Evolutionary conservation across 306 rosid genomes (phyloP).

Genomic region (Cucumis sativus): DNA sequence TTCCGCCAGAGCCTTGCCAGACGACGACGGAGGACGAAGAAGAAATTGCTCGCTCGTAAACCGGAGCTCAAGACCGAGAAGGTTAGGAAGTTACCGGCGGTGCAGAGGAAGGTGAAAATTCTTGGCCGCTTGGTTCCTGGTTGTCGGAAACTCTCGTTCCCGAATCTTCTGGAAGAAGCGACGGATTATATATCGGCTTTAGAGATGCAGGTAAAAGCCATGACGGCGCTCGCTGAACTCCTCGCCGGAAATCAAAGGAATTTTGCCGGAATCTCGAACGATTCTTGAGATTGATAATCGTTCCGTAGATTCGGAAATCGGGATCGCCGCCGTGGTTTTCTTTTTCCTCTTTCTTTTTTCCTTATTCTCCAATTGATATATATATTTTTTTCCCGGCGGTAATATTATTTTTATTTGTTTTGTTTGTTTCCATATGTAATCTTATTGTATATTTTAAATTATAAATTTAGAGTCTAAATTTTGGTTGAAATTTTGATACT

Average conservation of each 20-base stretch:
- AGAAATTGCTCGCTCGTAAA: slow-evolving; percentile 13
- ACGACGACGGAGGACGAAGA: slow-evolving; percentile 31
- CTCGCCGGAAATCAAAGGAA: slow-evolving; percentile 14
- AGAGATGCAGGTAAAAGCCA: slow-evolving; percentile 88
- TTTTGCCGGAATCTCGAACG: not conserved
- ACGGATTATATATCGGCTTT: slow-evolving; percentile 71
- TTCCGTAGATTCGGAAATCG: not conserved
- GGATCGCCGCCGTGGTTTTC: not conserved
- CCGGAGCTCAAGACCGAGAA: slow-evolving; percentile 13
- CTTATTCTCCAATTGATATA: not conserved
- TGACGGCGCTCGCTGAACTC: slow-evolving; percentile 54
- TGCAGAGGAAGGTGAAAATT: slow-evolving; percentile 45
- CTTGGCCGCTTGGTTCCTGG: slow-evolving; percentile 82
- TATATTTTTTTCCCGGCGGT: not conserved
- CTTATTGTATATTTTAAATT: slow-evolving; percentile 1
- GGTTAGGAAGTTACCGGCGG: slow-evolving; percentile 23
- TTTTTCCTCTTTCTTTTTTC: not conserved
- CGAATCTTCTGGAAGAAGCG: slow-evolving; percentile 82
- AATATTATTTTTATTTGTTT: slow-evolving; percentile 1
- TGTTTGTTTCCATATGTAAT: not conserved
- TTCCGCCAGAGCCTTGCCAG: slow-evolving; percentile 20
- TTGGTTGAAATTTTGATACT: not conserved
- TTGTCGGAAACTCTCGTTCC: slow-evolving; percentile 60
- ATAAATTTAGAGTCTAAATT: not conserved
- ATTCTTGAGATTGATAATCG: not conserved